Conservation (phyloP, 257 asterid species). For the Solanum rostratum region DNA sequence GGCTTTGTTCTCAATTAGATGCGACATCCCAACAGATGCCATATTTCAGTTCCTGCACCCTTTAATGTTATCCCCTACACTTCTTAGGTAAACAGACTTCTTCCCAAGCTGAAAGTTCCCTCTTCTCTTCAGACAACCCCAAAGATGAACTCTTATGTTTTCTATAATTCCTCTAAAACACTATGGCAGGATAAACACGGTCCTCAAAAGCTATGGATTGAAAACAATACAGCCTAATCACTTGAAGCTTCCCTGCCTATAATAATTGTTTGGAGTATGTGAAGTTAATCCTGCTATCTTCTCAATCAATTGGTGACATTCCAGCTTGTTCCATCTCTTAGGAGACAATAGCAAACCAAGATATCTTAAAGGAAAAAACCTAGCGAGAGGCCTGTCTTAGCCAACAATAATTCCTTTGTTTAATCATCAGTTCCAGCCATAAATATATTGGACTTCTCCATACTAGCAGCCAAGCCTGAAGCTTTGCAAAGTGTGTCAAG, state of each 20-base stretch:
- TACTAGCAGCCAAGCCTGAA: not conserved
- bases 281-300: not conserved
- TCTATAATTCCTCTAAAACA: not conserved
- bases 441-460: not conserved
- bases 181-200: no score
- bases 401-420: not conserved
- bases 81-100: not conserved
- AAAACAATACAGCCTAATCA: no score
- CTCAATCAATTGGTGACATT: not conserved
- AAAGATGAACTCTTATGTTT: not conserved
- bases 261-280: not conserved
- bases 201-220: no score
- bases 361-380: not conserved
- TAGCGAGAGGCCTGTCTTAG: not conserved
- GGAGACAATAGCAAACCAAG: not conserved
- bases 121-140: not conserved
- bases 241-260: not conserved
- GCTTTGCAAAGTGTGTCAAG: not conserved
- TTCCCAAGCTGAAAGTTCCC: not conserved
- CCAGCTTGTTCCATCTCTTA: not conserved
- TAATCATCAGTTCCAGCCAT: not conserved
- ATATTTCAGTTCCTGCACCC: not conserved
- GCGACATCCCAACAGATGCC: not conserved
- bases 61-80: not conserved
- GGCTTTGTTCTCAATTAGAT: not conserved